phyloP scores from a whole-genome alignment of 108 stramenopile species.

The Skeletonema menzelii region DNA sequence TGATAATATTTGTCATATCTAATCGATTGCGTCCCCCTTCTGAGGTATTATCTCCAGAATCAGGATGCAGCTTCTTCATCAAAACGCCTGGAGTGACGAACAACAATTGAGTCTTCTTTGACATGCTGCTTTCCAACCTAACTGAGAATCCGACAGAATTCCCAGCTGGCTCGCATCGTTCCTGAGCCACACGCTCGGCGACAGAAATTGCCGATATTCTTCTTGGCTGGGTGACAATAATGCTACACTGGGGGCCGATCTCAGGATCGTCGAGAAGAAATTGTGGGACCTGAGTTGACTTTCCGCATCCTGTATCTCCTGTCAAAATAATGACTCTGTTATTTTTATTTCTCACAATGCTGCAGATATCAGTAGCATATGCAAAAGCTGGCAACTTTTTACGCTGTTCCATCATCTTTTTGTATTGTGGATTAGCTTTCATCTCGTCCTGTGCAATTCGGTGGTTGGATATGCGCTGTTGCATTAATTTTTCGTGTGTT shows the following conservation, averaged over 20 bases:
- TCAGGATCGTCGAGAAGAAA: constrained; percentile 65
- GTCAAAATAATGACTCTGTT: constrained; percentile 62
- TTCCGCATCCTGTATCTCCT: constrained; percentile 69
- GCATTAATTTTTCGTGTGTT: not conserved
- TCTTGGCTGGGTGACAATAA: constrained; percentile 91
- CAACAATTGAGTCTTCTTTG: constrained; percentile 73
- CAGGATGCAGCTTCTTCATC: constrained; percentile 71
- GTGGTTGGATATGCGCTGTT: constrained; percentile 27
- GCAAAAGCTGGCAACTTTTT: constrained; percentile 56
- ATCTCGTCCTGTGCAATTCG: constrained; percentile 18
- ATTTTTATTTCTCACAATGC: constrained; percentile 33
- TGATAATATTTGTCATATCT: constrained; percentile 76
- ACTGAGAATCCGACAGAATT: constrained; percentile 84
- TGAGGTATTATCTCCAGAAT: constrained; percentile 62
- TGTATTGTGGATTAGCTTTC: constrained; percentile 35
- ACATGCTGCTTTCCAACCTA: constrained; percentile 65
- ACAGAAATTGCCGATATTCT: constrained; percentile 91
- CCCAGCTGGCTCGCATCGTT: constrained; percentile 49
- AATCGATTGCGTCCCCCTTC: constrained; percentile 16
- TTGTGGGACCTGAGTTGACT: constrained; percentile 93
- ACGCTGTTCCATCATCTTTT: constrained; percentile 45
- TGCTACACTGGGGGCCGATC: constrained; percentile 59
- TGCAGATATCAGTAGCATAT: constrained; percentile 55
- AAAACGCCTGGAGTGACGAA: constrained; percentile 91
- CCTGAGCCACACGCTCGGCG: constrained; percentile 87